These are phyloP conservation scores for Rhynchosporium secalis DNA, from an alignment of 2,329 filamentous ascomycete genomes.

Conservation along the genomic window DNA sequence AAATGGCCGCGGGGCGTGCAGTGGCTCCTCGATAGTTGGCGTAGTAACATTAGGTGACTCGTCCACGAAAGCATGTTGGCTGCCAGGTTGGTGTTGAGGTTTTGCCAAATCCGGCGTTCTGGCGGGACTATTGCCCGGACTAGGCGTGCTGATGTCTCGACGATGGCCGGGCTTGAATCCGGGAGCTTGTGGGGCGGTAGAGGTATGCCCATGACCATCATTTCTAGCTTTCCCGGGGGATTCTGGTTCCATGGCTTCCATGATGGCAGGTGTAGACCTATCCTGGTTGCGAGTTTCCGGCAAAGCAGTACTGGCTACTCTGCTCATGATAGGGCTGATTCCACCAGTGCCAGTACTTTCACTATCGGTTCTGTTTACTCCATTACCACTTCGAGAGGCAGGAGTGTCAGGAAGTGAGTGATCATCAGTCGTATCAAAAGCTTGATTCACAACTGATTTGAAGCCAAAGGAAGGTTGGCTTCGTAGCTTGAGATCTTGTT, in stretches of 20 bases:
- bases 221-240: constrained; percentile 25
- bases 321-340: constrained; percentile 65
- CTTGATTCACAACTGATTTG: constrained; percentile 61
- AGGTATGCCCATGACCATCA: constrained; percentile 16
- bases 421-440: constrained; percentile 60
- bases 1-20: constrained; percentile 27
- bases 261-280: constrained; percentile 52
- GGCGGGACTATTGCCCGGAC: constrained; percentile 60
- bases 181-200: constrained; percentile 26
- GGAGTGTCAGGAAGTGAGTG: constrained; percentile 52
- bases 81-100: constrained; percentile 43
- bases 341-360: constrained; percentile 51
- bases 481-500: constrained; percentile 42
- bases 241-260: constrained; percentile 48
- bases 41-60: constrained; percentile 38
- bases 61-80: constrained; percentile 47
- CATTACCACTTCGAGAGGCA: constrained; percentile 48
- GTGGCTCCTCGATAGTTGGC: constrained; percentile 18
- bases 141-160: constrained; percentile 58
- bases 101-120: constrained; percentile 53
- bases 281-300: constrained; percentile 40
- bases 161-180: constrained; percentile 54
- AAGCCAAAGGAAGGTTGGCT: constrained; percentile 57
- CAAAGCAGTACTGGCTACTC: constrained; percentile 48
- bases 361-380: constrained; percentile 59